Percentiles rank a stretch among this genome's conserved stretches.
Conservation (phyloP, 23 red algal species). For the Cyanidium caldarium region DNA sequence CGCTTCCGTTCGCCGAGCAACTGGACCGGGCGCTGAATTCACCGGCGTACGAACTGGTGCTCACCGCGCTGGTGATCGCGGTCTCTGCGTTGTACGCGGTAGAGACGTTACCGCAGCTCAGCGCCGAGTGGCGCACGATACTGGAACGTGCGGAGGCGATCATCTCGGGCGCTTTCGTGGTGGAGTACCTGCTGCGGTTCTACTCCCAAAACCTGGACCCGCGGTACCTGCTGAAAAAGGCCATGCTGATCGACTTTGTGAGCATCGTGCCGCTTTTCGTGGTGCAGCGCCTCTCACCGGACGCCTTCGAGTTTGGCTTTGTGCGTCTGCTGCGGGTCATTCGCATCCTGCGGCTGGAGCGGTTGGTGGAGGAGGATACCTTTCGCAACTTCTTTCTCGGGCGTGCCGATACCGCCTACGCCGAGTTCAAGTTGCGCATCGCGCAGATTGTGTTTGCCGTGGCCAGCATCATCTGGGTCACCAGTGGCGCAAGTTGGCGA, state of each 20-base stretch:
- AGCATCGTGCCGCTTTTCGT: not conserved
- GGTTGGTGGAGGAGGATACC: not conserved
- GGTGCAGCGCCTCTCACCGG: not conserved
- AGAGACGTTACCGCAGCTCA: not conserved
- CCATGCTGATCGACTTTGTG: constrained; percentile 13
- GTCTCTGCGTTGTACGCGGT: constrained; percentile 1
- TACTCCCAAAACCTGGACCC: not conserved
- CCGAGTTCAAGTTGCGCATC: not conserved
- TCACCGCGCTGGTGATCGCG: not conserved
- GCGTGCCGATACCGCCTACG: not conserved
- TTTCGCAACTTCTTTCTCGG: not conserved
- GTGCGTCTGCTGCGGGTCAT: constrained; percentile 1
- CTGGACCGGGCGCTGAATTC: constrained; percentile 1
- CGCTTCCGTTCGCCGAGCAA: not conserved
- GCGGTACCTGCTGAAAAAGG: not conserved
- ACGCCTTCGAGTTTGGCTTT: not conserved
- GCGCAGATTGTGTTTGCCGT: constrained; percentile 11
- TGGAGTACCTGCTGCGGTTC: constrained; percentile 9
- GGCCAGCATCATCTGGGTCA: not conserved
- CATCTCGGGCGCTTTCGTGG: not conserved
- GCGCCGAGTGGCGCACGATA: not conserved
- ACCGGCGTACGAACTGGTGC: constrained; percentile 1
- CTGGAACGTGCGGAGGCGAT: not conserved
- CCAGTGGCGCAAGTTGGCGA: no score
- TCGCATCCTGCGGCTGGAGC: constrained; percentile 6